These are phyloP conservation scores for Alternaria atra DNA, from an alignment of 2,329 filamentous ascomycete species.

Conservation along the genomic window DNA sequence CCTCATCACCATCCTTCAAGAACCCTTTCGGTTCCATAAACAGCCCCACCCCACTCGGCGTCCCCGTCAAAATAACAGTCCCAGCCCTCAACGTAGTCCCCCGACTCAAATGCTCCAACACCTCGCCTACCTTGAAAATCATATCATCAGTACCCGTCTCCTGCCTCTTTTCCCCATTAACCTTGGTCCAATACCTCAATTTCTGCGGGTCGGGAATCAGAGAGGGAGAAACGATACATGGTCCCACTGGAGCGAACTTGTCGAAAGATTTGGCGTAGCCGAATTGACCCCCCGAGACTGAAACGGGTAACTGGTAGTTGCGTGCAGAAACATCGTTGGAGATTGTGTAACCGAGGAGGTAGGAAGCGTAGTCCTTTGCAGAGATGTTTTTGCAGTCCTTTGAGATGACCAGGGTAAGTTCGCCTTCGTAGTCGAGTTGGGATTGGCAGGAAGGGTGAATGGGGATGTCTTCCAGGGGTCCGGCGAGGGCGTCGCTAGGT, in stretches of 20 bases:
- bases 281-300: slow-evolving; percentile 48
- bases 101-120: slow-evolving; percentile 56
- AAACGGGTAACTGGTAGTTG: slow-evolving; percentile 57
- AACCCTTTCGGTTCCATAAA: slow-evolving; percentile 52
- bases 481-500: slow-evolving; percentile 46
- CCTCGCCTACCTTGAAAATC: slow-evolving; percentile 56
- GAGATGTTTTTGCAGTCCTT: slow-evolving; percentile 50
- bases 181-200: slow-evolving; percentile 50
- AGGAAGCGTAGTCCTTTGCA: slow-evolving; percentile 65
- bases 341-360: slow-evolving; percentile 70
- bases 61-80: slow-evolving; percentile 62
- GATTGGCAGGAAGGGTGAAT: slow-evolving; percentile 45
- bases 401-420: slow-evolving; percentile 48
- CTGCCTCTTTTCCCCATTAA: slow-evolving; percentile 58
- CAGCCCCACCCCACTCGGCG: slow-evolving; percentile 53
- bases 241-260: slow-evolving; percentile 56
- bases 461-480: slow-evolving; percentile 41
- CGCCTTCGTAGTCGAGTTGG: slow-evolving; percentile 50
- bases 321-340: slow-evolving; percentile 71
- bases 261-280: slow-evolving; percentile 58
- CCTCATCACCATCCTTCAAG: slow-evolving; percentile 47
- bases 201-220: slow-evolving; percentile 47
- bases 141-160: slow-evolving; percentile 56
- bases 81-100: slow-evolving; percentile 58
- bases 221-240: slow-evolving; percentile 47